Evolutionary conservation across 1,284 basidiomycete species (phyloP).

Genomic region (Apiotrichum montevideense): DNA sequence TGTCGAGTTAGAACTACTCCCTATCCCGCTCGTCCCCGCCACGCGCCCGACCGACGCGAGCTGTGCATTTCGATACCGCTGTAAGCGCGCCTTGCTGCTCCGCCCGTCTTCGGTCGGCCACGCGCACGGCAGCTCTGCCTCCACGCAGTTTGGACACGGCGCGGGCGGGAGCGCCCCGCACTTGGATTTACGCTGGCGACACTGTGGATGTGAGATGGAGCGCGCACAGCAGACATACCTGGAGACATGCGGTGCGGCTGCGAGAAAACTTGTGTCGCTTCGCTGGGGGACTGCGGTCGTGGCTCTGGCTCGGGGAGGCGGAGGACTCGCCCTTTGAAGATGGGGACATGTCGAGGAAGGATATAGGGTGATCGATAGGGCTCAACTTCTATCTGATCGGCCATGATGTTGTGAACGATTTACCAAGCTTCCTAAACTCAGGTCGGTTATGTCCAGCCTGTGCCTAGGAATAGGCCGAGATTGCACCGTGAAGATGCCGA

Average conservation of each 20-base stretch:
- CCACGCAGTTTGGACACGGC: slow-evolving; percentile 25
- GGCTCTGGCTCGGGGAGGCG: no score
- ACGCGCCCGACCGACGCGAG: background rate
- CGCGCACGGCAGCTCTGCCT: slow-evolving; percentile 16
- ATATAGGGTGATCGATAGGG: no score
- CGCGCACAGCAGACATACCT: slow-evolving; percentile 5
- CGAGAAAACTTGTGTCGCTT: slow-evolving; percentile 28
- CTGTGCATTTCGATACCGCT: slow-evolving; percentile 11
- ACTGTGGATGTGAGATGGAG: slow-evolving; percentile 12
- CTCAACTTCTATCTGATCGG: no score
- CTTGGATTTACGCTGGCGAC: slow-evolving; percentile 24
- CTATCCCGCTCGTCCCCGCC: slow-evolving; percentile 1
- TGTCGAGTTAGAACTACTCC: slow-evolving; percentile 18
- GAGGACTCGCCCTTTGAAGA: no score
- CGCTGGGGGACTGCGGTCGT: slow-evolving; percentile 1
- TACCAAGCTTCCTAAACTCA: no score
- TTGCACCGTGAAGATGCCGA: no score
- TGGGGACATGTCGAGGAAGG: no score
- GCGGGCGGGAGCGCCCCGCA: slow-evolving; percentile 23
- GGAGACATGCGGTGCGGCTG: slow-evolving; percentile 21
- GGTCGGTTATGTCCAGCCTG: no score
- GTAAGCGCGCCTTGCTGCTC: slow-evolving; percentile 18
- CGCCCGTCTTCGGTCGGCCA: slow-evolving; percentile 29
- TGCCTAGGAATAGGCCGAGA: no score
- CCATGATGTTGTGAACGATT: no score